A percentile compares a stretch with the other conserved stretches of the same genome.
Conservation (phyloP, 2,329 filamentous ascomycete species). For the Fusarium marasasianum region DNA sequence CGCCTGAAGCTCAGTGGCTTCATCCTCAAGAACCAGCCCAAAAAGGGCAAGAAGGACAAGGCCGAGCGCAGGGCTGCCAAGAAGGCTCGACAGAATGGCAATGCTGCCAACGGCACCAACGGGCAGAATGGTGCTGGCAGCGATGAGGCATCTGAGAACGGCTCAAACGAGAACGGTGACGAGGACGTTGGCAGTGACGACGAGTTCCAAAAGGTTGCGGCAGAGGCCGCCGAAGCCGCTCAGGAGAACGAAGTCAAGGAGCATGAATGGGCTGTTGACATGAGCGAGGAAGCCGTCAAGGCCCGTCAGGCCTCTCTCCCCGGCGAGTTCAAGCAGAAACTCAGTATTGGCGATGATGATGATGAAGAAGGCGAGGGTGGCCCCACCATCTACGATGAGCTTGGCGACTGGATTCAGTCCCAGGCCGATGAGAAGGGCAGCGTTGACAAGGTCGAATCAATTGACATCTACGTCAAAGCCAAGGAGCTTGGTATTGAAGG, state of each 20-base stretch:
- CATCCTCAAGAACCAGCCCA: slow-evolving; percentile 93
- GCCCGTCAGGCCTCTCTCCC: slow-evolving; percentile 93
- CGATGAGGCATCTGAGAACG: slow-evolving; percentile 62
- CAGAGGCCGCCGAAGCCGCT: slow-evolving; percentile 59
- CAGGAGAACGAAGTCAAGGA: slow-evolving; percentile 75
- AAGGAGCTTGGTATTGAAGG: slow-evolving; percentile 93
- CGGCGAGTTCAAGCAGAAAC: slow-evolving; percentile 92
- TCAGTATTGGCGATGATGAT: slow-evolving; percentile 82
- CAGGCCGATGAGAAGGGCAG: slow-evolving; percentile 77
- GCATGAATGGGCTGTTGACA: slow-evolving; percentile 95
- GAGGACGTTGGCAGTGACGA: slow-evolving; percentile 86
- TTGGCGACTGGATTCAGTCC: slow-evolving; percentile 90
- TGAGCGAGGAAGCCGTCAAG: slow-evolving; percentile 93
- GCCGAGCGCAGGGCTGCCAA: slow-evolving; percentile 89
- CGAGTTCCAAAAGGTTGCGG: slow-evolving; percentile 86
- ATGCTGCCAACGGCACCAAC: slow-evolving; percentile 54
- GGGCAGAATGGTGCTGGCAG: slow-evolving; percentile 67
- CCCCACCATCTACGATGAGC: slow-evolving; percentile 84
- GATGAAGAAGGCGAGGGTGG: slow-evolving; percentile 83
- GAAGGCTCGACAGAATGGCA: slow-evolving; percentile 78
- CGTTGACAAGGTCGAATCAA: slow-evolving; percentile 82
- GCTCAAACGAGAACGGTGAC: slow-evolving; percentile 59
- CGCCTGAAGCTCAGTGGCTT: slow-evolving; percentile 96
- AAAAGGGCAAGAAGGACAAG: slow-evolving; percentile 98
- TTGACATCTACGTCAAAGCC: slow-evolving; percentile 95